phyloP scores from a whole-genome alignment of 257 asterid genomes.

The Lantana camara region DNA sequence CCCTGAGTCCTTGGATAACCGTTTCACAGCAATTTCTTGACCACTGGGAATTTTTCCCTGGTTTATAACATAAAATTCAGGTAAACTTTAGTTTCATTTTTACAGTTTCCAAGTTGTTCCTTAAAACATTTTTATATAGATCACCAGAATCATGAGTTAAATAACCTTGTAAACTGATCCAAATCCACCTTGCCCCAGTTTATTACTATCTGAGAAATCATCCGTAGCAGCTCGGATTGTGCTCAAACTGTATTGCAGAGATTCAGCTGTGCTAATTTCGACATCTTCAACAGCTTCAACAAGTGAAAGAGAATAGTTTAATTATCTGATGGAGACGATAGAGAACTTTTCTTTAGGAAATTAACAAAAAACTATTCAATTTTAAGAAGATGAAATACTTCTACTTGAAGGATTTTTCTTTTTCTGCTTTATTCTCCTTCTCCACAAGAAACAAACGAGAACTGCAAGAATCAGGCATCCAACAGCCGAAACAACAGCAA shows the following conservation, averaged over 20 bases:
- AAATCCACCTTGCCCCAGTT: conserved; percentile 34
- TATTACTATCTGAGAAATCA: conserved; percentile 19
- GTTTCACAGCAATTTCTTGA: conserved; percentile 32
- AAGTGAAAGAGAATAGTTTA: too few species aligned
- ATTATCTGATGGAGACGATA: background rate
- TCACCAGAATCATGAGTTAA: background rate
- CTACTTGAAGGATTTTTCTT: background rate
- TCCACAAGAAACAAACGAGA: background rate
- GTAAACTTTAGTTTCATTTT: background rate
- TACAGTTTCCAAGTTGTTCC: background rate
- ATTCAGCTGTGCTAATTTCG: background rate
- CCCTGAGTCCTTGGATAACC: conserved; percentile 17
- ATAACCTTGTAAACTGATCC: conserved; percentile 31
- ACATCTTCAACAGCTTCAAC: background rate
- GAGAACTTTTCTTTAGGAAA: too few species aligned
- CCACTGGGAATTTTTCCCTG: conserved; percentile 28
- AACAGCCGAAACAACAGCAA: background rate
- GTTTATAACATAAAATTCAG: background rate
- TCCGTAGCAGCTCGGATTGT: conserved; percentile 17
- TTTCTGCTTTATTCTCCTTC: background rate
- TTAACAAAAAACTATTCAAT: background rate
- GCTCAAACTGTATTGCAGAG: conserved; percentile 18
- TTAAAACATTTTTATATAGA: background rate
- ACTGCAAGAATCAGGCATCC: background rate
- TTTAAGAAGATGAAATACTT: background rate